Evolutionary conservation across 202 grass and related monocot genomes (phyloP).

Genomic region (Brachypodium distachyon): DNA sequence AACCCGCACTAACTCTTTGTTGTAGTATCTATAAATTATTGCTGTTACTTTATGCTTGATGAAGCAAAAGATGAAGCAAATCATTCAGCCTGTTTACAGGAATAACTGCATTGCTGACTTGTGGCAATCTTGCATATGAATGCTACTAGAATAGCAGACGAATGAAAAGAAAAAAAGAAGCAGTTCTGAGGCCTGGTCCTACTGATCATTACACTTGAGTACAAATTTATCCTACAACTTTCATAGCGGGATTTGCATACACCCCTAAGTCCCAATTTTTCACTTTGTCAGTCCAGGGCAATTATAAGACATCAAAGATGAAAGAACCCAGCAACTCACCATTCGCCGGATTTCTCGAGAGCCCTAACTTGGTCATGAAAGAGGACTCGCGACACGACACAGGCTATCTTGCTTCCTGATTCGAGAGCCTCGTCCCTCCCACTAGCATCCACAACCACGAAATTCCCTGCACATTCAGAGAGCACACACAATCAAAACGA

Average conservation of each 20-base stretch:
- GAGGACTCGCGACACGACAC: conserved; percentile 76
- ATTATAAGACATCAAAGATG: neutral
- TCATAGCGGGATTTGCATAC: neutral
- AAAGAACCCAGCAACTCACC: conserved; percentile 15
- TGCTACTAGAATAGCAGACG: neutral
- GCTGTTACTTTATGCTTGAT: neutral
- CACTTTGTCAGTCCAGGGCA: neutral
- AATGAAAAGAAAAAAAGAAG: neutral
- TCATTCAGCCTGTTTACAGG: neutral
- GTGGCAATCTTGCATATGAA: neutral
- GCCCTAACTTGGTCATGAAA: conserved; percentile 65
- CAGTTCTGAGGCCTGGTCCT: neutral
- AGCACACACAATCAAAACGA: neutral
- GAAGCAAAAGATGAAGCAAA: neutral
- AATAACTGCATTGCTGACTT: neutral
- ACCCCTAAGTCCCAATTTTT: neutral
- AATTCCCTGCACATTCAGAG: conserved; percentile 54
- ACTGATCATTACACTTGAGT: neutral
- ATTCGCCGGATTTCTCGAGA: conserved; percentile 59
- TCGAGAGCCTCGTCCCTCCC: conserved; percentile 74
- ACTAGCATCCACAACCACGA: conserved; percentile 69
- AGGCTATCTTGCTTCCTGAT: conserved; percentile 85
- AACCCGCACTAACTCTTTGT: neutral
- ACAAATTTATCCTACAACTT: neutral
- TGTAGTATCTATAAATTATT: neutral